Percentiles rank a stretch among this genome's conserved stretches.
phyloP scores from a whole-genome alignment of 1,139 yeast genomes.

The Saccharomyces hybrid region DNA sequence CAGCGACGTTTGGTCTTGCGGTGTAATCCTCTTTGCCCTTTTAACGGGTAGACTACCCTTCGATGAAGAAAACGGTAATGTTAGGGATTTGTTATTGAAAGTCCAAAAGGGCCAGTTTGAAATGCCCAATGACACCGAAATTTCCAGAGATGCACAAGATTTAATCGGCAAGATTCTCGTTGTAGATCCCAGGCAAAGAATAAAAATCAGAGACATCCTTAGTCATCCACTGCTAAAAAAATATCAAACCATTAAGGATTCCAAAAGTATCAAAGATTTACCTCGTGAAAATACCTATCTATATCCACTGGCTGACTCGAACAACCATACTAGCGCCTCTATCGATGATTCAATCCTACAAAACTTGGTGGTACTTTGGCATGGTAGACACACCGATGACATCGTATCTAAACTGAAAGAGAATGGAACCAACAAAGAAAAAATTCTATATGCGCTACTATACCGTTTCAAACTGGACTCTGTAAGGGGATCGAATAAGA shows the following conservation, averaged over 20 bases:
- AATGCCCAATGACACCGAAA: conserved; percentile 70
- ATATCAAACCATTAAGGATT: conserved; percentile 40
- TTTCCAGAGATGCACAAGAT: conserved; percentile 60
- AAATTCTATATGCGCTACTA: conserved; percentile 63
- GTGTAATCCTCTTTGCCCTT: conserved; percentile 85
- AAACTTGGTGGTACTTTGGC: conserved; percentile 67
- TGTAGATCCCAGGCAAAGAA: conserved; percentile 73
- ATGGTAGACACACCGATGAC: conserved; percentile 53
- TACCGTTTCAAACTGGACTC: conserved; percentile 34
- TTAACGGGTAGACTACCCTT: conserved; percentile 93
- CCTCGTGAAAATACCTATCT: conserved; percentile 60
- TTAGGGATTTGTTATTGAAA: conserved; percentile 72
- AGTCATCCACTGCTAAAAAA: conserved; percentile 66
- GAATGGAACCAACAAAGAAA: conserved; percentile 59
- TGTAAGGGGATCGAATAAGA: conserved; percentile 10
- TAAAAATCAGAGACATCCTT: conserved; percentile 67
- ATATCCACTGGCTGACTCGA: conserved; percentile 39
- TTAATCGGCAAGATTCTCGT: conserved; percentile 64
- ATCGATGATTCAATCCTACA: conserved; percentile 59
- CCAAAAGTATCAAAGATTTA: conserved; percentile 41
- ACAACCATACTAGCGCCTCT: conserved; percentile 26
- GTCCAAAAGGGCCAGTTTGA: conserved; percentile 83
- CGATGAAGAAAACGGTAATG: conserved; percentile 77
- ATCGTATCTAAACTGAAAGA: conserved; percentile 48
- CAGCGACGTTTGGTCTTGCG: conserved; percentile 97